Evolutionary conservation across 768 basidiomycete species (phyloP).

Genomic region (Sutorius australiensis): DNA sequence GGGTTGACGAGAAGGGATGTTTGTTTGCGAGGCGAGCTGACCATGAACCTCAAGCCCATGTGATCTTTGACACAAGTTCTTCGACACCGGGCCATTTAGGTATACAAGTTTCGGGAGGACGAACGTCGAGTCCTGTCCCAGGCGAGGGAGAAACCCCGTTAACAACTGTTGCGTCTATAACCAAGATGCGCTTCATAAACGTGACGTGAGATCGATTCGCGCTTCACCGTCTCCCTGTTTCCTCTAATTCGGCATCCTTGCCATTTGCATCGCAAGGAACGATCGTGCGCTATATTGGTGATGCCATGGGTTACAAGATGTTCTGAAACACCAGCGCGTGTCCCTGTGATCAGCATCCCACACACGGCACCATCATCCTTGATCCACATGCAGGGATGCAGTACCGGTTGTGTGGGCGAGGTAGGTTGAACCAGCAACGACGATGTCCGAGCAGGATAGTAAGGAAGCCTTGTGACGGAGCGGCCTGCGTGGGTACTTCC

Average conservation of each 20-base stretch:
- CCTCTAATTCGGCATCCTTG: not conserved
- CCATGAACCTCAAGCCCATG: not conserved
- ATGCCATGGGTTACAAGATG: constrained; percentile 14
- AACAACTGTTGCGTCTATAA: constrained; percentile 1
- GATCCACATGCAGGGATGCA: constrained; percentile 9
- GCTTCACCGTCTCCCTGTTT: not conserved
- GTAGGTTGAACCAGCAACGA: not conserved
- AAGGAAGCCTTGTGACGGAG: not conserved
- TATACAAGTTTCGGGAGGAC: not conserved
- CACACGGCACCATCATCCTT: constrained; percentile 1
- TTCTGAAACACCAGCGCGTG: not conserved
- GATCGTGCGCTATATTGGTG: rapidly evolving
- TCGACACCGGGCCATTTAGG: too few relatives aligned
- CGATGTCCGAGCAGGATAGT: not conserved
- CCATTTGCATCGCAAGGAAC: constrained; percentile 5
- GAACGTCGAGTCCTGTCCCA: not conserved
- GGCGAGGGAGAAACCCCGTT: not conserved
- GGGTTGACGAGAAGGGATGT: too few relatives aligned
- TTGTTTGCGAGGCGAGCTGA: not conserved
- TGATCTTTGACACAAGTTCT: not conserved
- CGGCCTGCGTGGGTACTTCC: not conserved
- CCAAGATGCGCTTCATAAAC: constrained; percentile 13
- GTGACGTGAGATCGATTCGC: constrained; percentile 18
- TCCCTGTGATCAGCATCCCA: not conserved
- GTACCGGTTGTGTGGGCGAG: not conserved